A percentile compares a stretch with the other conserved stretches of the same genome.
These are phyloP conservation scores for Articulospora tetracladia DNA, from an alignment of 495 filamentous ascomycete genomes.

Conservation along the genomic window DNA sequence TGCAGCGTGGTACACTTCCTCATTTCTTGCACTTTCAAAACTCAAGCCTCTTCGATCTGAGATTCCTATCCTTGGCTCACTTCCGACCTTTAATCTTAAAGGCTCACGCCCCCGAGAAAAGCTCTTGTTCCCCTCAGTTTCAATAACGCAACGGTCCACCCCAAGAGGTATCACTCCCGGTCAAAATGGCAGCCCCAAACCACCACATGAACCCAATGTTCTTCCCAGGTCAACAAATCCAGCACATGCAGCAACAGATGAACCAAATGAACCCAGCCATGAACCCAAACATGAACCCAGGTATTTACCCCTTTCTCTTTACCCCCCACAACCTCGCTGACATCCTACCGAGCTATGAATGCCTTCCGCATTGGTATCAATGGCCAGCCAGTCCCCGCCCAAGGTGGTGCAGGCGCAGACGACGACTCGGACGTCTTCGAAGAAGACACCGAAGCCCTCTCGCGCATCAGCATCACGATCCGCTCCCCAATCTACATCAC, in stretches of 20 bases:
- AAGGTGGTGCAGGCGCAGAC: background rate
- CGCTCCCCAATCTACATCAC: slow-evolving; percentile 19
- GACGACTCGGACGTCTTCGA: background rate
- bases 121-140: background rate
- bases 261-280: background rate
- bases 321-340: background rate
- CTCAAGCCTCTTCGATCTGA: background rate
- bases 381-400: too few species aligned
- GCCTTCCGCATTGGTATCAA: background rate
- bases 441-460: background rate
- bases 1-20: background rate
- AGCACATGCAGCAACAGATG: too few species aligned
- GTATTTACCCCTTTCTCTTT: background rate
- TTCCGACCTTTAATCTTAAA: background rate
- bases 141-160: background rate
- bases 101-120: background rate
- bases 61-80: background rate
- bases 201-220: too few species aligned
- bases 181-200: background rate
- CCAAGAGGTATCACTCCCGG: background rate
- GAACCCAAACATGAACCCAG: background rate
- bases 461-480: slow-evolving; percentile 23
- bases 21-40: background rate
- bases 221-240: too few species aligned
- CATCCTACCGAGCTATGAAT: background rate